Percentiles rank a stretch among this genome's conserved stretches.
Evolutionary conservation across 306 rosid species (phyloP).

Genomic region (Betula pendula): DNA sequence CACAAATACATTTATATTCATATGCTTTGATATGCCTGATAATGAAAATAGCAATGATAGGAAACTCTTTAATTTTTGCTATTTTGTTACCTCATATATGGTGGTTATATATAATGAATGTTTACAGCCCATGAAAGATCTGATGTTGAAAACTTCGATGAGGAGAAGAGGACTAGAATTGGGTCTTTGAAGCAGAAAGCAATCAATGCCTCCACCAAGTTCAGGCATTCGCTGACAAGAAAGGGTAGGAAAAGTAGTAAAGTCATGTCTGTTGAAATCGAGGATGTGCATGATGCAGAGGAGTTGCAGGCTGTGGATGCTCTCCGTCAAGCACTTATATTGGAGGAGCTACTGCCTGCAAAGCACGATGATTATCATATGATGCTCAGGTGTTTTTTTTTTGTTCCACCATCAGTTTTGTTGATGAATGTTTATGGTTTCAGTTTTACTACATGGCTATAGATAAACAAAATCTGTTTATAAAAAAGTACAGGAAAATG

Average conservation of each 20-base stretch:
- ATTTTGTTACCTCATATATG: not conserved
- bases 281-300: constrained; percentile 68
- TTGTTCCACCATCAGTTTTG: not conserved
- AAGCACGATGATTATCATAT: constrained; percentile 90
- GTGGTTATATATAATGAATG: not conserved
- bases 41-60: not conserved
- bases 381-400: constrained; percentile 68
- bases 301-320: constrained; percentile 73
- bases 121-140: constrained; percentile 33
- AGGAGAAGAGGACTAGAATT: constrained; percentile 44
- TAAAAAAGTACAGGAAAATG: not conserved
- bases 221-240: constrained; percentile 56
- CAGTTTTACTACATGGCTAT: not conserved
- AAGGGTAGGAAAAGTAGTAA: constrained; percentile 78
- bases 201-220: constrained; percentile 57
- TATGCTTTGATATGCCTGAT: not conserved
- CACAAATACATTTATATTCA: not conserved
- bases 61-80: not conserved
- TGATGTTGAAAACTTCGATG: constrained; percentile 37
- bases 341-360: constrained; percentile 74
- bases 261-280: constrained; percentile 76
- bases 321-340: constrained; percentile 69
- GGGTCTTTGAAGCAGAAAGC: constrained; percentile 68
- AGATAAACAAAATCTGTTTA: not conserved
- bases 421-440: not conserved